Percentiles rank a stretch among this genome's conserved stretches.
phyloP scores from a whole-genome alignment of 1,284 basidiomycete genomes.

The Exobasidium cylindrosporum region DNA sequence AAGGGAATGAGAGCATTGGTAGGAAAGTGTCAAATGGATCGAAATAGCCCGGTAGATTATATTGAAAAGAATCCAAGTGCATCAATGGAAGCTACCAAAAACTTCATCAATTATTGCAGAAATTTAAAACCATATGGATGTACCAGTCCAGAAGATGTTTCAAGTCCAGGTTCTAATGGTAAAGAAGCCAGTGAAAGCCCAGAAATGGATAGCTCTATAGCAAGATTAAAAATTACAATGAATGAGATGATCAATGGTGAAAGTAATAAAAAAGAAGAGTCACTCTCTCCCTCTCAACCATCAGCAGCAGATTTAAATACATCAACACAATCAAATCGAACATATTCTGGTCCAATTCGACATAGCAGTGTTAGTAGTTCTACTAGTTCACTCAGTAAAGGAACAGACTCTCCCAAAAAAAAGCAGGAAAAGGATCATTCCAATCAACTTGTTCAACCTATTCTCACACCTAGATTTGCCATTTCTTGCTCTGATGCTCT shows the following conservation, averaged over 20 bases:
- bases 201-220: constrained; percentile 47
- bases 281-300: background rate
- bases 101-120: constrained; percentile 34
- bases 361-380: background rate
- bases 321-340: background rate
- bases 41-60: constrained; percentile 70
- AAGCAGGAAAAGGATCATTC: constrained; percentile 18
- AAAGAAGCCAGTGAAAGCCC: constrained; percentile 14
- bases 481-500: constrained; percentile 81
- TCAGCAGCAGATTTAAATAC: background rate
- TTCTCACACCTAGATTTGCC: constrained; percentile 85
- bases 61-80: constrained; percentile 60
- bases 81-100: constrained; percentile 46
- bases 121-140: constrained; percentile 6
- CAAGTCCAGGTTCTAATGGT: constrained; percentile 11
- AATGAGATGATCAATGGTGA: constrained; percentile 34
- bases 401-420: background rate
- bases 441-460: constrained; percentile 69
- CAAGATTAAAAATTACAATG: constrained; percentile 38
- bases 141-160: constrained; percentile 24
- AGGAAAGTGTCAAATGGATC: constrained; percentile 92
- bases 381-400: background rate
- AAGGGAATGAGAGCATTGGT: constrained; percentile 82
- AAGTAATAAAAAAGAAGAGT: background rate
- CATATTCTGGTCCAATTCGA: background rate